Conservation (phyloP, 805 yeast genomes). For the Ogataea thermomethanolica region DNA sequence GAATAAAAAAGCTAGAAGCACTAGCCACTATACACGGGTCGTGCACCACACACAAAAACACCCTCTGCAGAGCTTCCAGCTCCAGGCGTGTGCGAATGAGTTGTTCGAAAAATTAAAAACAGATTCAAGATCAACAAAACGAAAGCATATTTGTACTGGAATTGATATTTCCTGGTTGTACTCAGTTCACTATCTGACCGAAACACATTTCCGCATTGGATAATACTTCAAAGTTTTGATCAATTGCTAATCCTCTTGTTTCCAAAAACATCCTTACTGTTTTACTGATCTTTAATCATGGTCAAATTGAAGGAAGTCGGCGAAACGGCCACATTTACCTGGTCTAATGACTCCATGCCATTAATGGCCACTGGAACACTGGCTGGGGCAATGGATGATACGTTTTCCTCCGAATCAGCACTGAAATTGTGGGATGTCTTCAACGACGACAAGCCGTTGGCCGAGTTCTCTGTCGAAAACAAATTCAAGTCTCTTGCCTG, state of each 20-base stretch:
- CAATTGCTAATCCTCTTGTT: background rate
- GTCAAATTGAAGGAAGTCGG: slow-evolving; percentile 81
- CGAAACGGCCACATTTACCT: slow-evolving; percentile 91
- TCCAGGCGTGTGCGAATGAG: slow-evolving; percentile 14
- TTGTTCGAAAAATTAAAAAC: slow-evolving; percentile 17
- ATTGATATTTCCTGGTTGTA: slow-evolving; percentile 1
- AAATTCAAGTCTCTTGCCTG: slow-evolving; percentile 81
- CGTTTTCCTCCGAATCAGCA: slow-evolving; percentile 74
- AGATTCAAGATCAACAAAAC: slow-evolving; percentile 8
- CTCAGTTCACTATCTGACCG: background rate
- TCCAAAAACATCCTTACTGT: background rate
- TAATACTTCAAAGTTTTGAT: background rate
- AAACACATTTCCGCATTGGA: background rate
- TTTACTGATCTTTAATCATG: slow-evolving; percentile 37
- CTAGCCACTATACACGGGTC: background rate
- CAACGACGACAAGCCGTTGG: slow-evolving; percentile 40
- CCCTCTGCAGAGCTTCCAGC: too few species aligned
- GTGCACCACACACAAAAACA: too few species aligned
- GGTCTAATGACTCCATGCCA: slow-evolving; percentile 80
- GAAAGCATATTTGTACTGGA: slow-evolving; percentile 3
- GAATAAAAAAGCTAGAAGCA: background rate
- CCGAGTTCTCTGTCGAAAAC: slow-evolving; percentile 46
- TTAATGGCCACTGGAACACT: slow-evolving; percentile 85
- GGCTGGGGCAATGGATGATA: slow-evolving; percentile 93
- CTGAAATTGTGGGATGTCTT: slow-evolving; percentile 77